These are phyloP conservation scores for Fomitopsis pinicola DNA, from an alignment of 1,284 basidiomycete genomes.

Conservation along the genomic window DNA sequence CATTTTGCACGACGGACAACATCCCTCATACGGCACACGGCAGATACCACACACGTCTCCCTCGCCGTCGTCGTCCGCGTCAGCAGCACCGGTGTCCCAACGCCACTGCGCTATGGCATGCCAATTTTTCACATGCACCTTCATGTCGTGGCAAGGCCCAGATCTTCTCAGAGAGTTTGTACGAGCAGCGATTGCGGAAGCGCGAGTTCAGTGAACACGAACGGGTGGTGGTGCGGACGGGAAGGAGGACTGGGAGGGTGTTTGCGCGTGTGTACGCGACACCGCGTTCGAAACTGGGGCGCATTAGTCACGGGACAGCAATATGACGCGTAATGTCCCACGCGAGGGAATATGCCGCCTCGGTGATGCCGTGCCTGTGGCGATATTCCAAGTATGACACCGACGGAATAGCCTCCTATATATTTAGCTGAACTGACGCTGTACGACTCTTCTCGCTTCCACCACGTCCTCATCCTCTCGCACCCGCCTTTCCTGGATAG, in stretches of 20 bases:
- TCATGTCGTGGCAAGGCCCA: conserved; percentile 44
- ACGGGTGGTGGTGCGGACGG: not conserved
- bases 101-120: conserved; percentile 85
- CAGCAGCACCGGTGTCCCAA: conserved; percentile 65
- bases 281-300: conserved; percentile 1
- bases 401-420: not conserved
- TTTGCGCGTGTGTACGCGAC: conserved; percentile 19
- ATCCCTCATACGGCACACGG: conserved; percentile 85
- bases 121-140: conserved; percentile 77
- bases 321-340: not conserved
- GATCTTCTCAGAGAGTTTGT: too few relatives aligned
- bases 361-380: not conserved
- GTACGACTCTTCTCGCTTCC: not conserved
- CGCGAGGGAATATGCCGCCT: not conserved
- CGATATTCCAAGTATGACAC: not conserved
- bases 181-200: too few relatives aligned
- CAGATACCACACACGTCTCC: conserved; percentile 93
- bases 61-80: conserved; percentile 33
- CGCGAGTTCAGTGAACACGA: too few relatives aligned
- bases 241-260: conserved; percentile 4
- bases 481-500: not conserved
- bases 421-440: not conserved
- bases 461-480: not conserved
- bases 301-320: conserved; percentile 1
- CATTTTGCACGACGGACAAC: conserved; percentile 90